phyloP scores from a whole-genome alignment of 129 eudicot genomes.

The Lactuca sativa region DNA sequence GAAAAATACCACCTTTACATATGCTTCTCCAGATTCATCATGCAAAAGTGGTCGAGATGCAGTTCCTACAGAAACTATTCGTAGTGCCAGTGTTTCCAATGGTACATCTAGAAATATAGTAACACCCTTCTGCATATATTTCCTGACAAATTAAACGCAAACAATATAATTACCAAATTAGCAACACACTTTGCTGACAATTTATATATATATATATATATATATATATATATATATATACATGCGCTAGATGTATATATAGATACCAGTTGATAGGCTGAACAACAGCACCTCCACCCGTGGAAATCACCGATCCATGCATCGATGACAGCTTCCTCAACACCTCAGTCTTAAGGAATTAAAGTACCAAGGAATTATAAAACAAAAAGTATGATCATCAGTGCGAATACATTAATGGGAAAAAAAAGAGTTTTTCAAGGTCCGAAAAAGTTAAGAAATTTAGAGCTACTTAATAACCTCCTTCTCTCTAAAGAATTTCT shows the following conservation, averaged over 20 bases:
- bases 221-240: not conserved
- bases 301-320: conserved; percentile 56
- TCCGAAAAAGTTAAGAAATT: not conserved
- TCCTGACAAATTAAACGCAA: conserved; percentile 34
- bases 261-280: conserved; percentile 68
- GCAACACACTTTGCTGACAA: not conserved
- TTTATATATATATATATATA: not conserved
- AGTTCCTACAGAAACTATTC: conserved; percentile 63
- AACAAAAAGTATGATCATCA: not conserved
- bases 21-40: conserved; percentile 56
- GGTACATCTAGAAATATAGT: conserved; percentile 76
- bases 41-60: conserved; percentile 63
- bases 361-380: not conserved
- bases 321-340: conserved; percentile 44
- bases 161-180: not conserved
- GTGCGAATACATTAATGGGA: not conserved
- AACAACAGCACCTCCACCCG: conserved; percentile 81
- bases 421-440: not conserved
- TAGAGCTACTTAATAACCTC: conserved; percentile 42
- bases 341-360: conserved; percentile 51
- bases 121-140: conserved; percentile 60
- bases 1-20: conserved; percentile 39
- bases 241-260: not conserved
- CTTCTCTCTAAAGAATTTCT: conserved; percentile 58
- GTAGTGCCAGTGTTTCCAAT: conserved; percentile 59